Evolutionary conservation across 2,329 filamentous ascomycete genomes (phyloP).

Genomic region (Hansfordia pulvinata): DNA sequence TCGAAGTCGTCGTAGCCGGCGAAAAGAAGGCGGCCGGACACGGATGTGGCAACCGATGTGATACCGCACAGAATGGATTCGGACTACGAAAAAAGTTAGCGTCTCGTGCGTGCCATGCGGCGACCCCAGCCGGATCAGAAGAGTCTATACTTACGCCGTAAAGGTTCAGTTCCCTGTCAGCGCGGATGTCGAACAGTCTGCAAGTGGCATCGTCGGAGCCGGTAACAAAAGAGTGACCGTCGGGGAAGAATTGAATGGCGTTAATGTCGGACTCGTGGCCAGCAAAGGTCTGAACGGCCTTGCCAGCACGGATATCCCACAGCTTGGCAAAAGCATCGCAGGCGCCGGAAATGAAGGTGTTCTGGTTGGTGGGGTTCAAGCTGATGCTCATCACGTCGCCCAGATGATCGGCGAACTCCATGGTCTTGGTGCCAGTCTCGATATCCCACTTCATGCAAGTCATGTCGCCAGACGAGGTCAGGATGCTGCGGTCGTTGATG

Average conservation of each 20-base stretch:
- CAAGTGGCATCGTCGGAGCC: slow-evolving; percentile 97
- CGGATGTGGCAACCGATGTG: slow-evolving; percentile 94
- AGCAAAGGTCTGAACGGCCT: slow-evolving; percentile 96
- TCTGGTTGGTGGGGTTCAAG: slow-evolving; percentile 97
- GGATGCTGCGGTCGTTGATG: slow-evolving; percentile 94
- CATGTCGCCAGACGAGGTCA: slow-evolving; percentile 98
- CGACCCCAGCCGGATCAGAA: no score
- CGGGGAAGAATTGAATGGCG: slow-evolving; percentile 98
- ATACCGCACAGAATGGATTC: slow-evolving; percentile 96
- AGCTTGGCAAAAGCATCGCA: slow-evolving; percentile 98
- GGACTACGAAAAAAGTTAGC: slow-evolving; percentile 50
- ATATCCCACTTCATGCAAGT: slow-evolving; percentile 99
- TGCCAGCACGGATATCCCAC: slow-evolving; percentile 96
- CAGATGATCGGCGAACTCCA: slow-evolving; percentile 94
- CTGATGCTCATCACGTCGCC: slow-evolving; percentile 99
- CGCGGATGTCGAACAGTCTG: slow-evolving; percentile 93
- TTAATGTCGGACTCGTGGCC: slow-evolving; percentile 99
- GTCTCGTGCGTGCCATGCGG: no score
- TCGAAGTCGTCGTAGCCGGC: slow-evolving; percentile 98
- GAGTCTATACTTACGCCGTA: slow-evolving; percentile 41
- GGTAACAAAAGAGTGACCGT: slow-evolving; percentile 95
- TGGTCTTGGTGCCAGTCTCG: slow-evolving; percentile 91
- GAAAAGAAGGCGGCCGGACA: slow-evolving; percentile 88
- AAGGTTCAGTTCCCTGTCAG: slow-evolving; percentile 65
- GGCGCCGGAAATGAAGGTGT: slow-evolving; percentile 97